These are phyloP conservation scores for Moesziomyces antarcticus DNA, from an alignment of 1,284 basidiomycete species.

Conservation along the genomic window DNA sequence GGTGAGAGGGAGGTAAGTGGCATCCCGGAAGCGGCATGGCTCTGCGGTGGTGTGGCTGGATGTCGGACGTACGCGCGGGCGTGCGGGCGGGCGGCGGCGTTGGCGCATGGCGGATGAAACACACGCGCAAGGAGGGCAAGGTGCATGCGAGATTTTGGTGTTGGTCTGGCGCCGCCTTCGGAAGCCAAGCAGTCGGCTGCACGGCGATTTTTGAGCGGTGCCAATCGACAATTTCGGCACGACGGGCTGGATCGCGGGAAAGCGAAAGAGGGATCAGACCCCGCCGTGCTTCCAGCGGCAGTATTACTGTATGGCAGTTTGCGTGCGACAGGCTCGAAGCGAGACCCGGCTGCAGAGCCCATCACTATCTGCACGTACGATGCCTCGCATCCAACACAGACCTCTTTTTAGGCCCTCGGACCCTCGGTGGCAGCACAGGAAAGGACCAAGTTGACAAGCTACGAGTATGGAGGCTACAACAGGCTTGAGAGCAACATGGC, in stretches of 20 bases:
- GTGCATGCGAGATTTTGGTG: neutral
- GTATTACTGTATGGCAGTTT: too few species aligned
- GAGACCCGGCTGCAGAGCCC: too few species aligned
- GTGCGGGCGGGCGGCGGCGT: neutral
- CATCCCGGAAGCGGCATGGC: too few species aligned
- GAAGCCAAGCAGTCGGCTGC: neutral
- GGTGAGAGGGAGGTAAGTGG: too few species aligned
- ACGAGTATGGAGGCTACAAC: too few species aligned
- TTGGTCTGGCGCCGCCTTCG: neutral
- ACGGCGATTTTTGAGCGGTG: too few species aligned
- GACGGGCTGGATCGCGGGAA: neutral
- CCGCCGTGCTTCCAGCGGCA: too few species aligned
- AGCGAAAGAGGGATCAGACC: neutral
- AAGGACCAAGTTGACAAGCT: neutral
- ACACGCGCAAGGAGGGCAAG: neutral
- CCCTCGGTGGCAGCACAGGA: neutral
- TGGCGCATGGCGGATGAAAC: neutral
- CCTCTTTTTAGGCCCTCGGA: neutral
- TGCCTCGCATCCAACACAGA: neutral
- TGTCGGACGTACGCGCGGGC: too few species aligned
- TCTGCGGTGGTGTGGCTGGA: too few species aligned
- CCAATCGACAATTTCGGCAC: neutral
- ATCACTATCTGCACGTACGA: neutral
- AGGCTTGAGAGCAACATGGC: too few species aligned
- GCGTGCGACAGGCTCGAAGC: too few species aligned